Conservation (phyloP, 441 rosid species). For the Adansonia grandidieri region DNA sequence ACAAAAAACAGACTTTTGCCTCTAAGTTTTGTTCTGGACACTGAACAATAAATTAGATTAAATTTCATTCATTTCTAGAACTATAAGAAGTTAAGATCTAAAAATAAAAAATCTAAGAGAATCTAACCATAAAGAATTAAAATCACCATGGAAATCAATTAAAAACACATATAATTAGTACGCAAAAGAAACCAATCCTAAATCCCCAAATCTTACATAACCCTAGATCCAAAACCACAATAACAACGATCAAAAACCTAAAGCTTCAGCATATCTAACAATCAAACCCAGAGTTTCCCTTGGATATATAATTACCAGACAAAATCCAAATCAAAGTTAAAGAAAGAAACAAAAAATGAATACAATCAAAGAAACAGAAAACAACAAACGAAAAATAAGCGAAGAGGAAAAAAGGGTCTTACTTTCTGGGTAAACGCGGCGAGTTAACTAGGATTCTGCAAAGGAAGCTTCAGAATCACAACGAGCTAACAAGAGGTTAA, state of each 20-base stretch:
- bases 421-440: constrained; percentile 18
- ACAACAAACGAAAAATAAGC: not conserved
- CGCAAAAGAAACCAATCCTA: constrained; percentile 4
- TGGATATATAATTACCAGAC: not conserved
- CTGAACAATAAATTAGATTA: not conserved
- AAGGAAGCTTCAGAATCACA: not conserved
- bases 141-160: not conserved
- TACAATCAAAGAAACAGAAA: not conserved
- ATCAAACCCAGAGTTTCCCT: constrained; percentile 20
- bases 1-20: constrained; percentile 8
- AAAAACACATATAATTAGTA: constrained; percentile 5
- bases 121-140: not conserved
- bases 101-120: not conserved
- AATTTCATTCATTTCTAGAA: not conserved
- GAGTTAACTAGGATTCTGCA: constrained; percentile 16
- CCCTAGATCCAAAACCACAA: constrained; percentile 36
- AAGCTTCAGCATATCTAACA: not conserved
- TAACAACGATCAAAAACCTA: constrained; percentile 3
- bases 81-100: not conserved
- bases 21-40: not conserved
- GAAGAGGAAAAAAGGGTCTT: not conserved
- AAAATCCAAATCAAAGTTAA: not conserved
- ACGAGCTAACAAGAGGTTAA: not conserved
- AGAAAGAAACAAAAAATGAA: not conserved
- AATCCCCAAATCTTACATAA: constrained; percentile 21